Percentiles rank a stretch among this genome's conserved stretches.
phyloP scores from a whole-genome alignment of 2,329 filamentous ascomycete species.

The Juglanconis oblonga region DNA sequence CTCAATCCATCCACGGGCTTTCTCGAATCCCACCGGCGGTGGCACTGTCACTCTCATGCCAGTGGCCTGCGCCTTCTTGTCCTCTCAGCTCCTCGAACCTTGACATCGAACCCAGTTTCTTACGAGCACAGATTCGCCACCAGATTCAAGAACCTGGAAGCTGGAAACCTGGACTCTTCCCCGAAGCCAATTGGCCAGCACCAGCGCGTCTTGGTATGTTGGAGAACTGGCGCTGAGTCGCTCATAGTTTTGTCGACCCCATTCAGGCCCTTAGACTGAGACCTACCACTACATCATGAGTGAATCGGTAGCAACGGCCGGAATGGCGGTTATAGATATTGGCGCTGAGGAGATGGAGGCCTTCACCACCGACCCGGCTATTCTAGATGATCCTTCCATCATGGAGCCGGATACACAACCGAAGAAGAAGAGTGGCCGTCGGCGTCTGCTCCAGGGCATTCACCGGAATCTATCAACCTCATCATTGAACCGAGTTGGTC shows the following conservation, averaged over 20 bases:
- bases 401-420: constrained; percentile 33
- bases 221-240: neutral
- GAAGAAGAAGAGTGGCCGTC: constrained; percentile 62
- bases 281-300: constrained; percentile 5
- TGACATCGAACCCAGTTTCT: neutral
- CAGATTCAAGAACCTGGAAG: neutral
- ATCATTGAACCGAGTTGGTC: constrained; percentile 62
- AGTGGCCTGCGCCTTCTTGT: neutral
- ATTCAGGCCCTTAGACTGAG: neutral
- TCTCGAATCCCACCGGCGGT: neutral
- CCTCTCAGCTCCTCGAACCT: neutral
- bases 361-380: constrained; percentile 18
- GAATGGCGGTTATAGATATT: constrained; percentile 12
- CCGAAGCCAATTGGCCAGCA: neutral
- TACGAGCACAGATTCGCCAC: neutral
- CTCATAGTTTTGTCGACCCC: neutral
- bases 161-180: neutral
- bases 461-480: constrained; percentile 81
- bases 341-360: constrained; percentile 16
- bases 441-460: constrained; percentile 68
- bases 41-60: neutral
- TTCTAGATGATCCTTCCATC: constrained; percentile 11
- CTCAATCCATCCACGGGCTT: neutral
- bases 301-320: constrained; percentile 6
- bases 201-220: neutral